A percentile compares a stretch with the other conserved stretches of the same genome.
These are phyloP conservation scores for Salvia sclarea DNA, from an alignment of 305 asterid species.

Conservation along the genomic window DNA sequence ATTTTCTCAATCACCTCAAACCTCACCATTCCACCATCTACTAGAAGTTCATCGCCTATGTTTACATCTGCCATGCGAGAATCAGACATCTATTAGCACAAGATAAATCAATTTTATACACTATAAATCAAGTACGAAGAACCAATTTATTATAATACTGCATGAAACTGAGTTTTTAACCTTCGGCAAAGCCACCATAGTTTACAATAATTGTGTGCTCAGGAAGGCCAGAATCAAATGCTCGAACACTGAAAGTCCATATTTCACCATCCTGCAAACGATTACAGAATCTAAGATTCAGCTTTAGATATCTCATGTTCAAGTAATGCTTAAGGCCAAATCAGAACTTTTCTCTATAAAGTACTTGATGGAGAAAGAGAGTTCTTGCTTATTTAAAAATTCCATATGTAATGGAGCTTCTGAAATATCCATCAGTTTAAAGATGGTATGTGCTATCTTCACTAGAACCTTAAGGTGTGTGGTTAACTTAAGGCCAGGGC, in stretches of 20 bases:
- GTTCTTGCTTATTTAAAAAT: background rate
- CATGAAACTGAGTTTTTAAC: slow-evolving; percentile 39
- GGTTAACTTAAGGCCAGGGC: slow-evolving; percentile 7
- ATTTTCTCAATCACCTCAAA: slow-evolving; percentile 95
- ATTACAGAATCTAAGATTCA: slow-evolving; percentile 21
- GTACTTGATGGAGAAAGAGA: background rate
- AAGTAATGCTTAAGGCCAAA: slow-evolving; percentile 8
- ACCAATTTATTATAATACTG: slow-evolving; percentile 1
- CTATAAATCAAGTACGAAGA: slow-evolving; percentile 18
- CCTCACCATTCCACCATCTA: slow-evolving; percentile 99
- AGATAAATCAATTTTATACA: slow-evolving; percentile 1
- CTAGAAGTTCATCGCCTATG: slow-evolving; percentile 92
- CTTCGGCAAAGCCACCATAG: slow-evolving; percentile 99
- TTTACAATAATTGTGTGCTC: slow-evolving; percentile 78
- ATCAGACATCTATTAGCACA: slow-evolving; percentile 24
- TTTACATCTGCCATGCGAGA: slow-evolving; percentile 63
- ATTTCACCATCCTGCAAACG: slow-evolving; percentile 87
- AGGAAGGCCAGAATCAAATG: slow-evolving; percentile 73
- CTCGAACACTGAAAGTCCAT: slow-evolving; percentile 97
- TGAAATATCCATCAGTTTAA: background rate
- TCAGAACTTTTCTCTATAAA: background rate
- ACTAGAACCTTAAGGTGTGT: background rate
- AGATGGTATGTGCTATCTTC: background rate
- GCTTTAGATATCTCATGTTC: background rate
- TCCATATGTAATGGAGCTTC: background rate